Evolutionary conservation across 495 filamentous ascomycete genomes (phyloP).

Genomic region (Daldinia childiae): DNA sequence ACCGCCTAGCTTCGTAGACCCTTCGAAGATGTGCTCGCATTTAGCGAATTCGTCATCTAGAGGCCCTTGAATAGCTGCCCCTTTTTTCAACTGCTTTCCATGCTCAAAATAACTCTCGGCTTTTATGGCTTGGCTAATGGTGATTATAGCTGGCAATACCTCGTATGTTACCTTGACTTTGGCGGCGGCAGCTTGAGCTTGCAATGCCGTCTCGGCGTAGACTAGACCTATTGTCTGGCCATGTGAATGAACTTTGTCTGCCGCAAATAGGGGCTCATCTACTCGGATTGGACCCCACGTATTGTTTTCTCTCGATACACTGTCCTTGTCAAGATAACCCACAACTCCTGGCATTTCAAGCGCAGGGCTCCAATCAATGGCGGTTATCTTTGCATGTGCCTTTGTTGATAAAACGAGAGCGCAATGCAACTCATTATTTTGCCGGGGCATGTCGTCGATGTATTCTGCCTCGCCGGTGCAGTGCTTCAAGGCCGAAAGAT

Average conservation of each 20-base stretch:
- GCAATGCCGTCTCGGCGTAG: constrained; percentile 72
- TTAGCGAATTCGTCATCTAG: constrained; percentile 69
- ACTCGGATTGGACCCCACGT: constrained; percentile 80
- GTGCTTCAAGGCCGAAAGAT: constrained; percentile 86
- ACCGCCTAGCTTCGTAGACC: constrained; percentile 78
- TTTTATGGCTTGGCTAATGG: constrained; percentile 75
- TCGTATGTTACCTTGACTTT: constrained; percentile 82
- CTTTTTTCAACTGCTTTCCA: constrained; percentile 75
- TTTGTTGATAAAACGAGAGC: constrained; percentile 81
- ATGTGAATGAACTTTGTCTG: constrained; percentile 77
- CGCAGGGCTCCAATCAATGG: constrained; percentile 70
- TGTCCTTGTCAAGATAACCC: constrained; percentile 76
- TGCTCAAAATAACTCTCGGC: constrained; percentile 75
- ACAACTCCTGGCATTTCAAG: constrained; percentile 74
- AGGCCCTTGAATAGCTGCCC: constrained; percentile 57
- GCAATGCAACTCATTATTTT: constrained; percentile 79
- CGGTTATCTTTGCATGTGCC: constrained; percentile 78
- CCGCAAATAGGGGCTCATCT: constrained; percentile 79
- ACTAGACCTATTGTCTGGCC: constrained; percentile 88
- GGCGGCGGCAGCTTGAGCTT: constrained; percentile 73
- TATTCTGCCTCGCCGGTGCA: constrained; percentile 86
- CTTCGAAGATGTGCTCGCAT: constrained; percentile 74
- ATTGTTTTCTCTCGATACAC: constrained; percentile 71
- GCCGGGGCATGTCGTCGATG: constrained; percentile 83
- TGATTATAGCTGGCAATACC: constrained; percentile 80